A percentile compares a stretch with the other conserved stretches of the same genome.
Evolutionary conservation across 306 rosid species (phyloP).

Genomic region (Vigna unguiculata): DNA sequence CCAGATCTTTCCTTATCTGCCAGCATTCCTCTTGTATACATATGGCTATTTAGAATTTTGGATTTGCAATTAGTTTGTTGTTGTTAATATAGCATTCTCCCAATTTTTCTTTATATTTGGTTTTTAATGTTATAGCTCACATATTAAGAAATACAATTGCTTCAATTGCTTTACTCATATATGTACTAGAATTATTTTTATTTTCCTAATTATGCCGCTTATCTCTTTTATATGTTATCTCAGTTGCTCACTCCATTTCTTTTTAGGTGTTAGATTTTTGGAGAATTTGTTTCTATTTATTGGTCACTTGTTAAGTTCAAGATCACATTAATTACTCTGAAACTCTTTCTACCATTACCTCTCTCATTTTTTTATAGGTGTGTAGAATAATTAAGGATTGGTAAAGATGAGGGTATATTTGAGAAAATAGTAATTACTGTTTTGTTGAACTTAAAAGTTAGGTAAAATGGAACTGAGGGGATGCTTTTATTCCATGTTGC

Average conservation of each 20-base stretch:
- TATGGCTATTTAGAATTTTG: slow-evolving; percentile 9
- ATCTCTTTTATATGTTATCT: not conserved
- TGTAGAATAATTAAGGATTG: slow-evolving; percentile 1
- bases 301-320: too few species aligned
- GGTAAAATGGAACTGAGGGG: not conserved
- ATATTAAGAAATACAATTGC: slow-evolving; percentile 2
- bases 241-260: not conserved
- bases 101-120: not conserved
- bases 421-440: slow-evolving; percentile 1
- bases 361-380: not conserved
- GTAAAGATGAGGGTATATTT: not conserved
- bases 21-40: slow-evolving; percentile 27
- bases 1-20: slow-evolving; percentile 15
- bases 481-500: slow-evolving; percentile 12
- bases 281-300: too few species aligned
- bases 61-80: slow-evolving; percentile 34
- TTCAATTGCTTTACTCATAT: not conserved
- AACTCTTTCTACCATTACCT: not conserved
- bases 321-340: not conserved
- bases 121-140: not conserved
- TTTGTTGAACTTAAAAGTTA: not conserved
- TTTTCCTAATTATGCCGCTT: not conserved
- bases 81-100: slow-evolving; percentile 4
- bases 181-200: not conserved
- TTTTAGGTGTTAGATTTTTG: too few species aligned